A percentile compares a stretch with the other conserved stretches of the same genome.
phyloP scores from a whole-genome alignment of 1,284 basidiomycete genomes.

The Cutaneotrichosporon sp. region DNA sequence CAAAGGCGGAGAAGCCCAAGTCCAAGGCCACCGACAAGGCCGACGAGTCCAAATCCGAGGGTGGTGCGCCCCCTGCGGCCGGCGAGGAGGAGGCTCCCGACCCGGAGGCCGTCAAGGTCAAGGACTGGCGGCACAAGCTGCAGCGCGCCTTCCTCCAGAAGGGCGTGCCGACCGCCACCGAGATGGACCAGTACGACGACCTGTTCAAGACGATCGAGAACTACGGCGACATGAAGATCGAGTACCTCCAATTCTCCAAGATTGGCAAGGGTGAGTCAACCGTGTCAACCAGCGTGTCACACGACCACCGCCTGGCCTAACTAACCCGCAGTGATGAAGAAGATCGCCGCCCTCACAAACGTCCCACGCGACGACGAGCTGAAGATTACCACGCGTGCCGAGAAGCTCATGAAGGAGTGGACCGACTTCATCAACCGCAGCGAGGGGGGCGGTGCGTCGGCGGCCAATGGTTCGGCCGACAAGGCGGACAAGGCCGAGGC shows the following conservation, averaged over 20 bases:
- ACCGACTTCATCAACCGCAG: constrained; percentile 8
- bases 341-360: constrained; percentile 70
- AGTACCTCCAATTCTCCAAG: constrained; percentile 89
- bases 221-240: constrained; percentile 79
- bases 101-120: constrained; percentile 72
- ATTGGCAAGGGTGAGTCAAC: constrained; percentile 74
- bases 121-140: constrained; percentile 85
- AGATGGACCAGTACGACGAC: constrained; percentile 73
- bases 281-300: neutral
- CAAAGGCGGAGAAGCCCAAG: constrained; percentile 53
- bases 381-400: constrained; percentile 74
- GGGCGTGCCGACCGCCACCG: constrained; percentile 59
- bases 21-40: constrained; percentile 48
- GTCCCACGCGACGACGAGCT: constrained; percentile 84
- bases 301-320: too few species aligned
- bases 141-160: constrained; percentile 85
- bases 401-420: constrained; percentile 52
- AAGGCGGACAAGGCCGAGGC: constrained; percentile 27
- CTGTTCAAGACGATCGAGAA: constrained; percentile 81
- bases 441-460: constrained; percentile 11
- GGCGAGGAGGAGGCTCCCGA: constrained; percentile 47
- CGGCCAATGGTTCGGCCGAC: constrained; percentile 14
- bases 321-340: constrained; percentile 74
- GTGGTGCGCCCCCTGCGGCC: constrained; percentile 29
- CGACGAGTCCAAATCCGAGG: constrained; percentile 33